Conservation (phyloP, 805 yeast species). For the Pichia cabralensis region DNA sequence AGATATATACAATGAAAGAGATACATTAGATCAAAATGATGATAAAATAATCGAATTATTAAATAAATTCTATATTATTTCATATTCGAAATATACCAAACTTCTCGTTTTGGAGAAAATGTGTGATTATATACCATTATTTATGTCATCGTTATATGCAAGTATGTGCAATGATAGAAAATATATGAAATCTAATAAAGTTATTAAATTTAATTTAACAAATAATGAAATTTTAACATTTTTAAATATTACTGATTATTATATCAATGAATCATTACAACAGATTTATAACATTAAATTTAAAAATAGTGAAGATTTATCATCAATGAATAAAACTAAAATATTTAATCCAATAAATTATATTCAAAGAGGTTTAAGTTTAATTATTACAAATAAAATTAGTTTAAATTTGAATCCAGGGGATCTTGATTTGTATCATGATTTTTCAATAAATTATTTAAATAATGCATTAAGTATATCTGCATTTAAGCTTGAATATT, state of each 20-base stretch:
- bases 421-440: no score
- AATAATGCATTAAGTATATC: constrained; percentile 3
- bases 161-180: not conserved
- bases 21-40: not conserved
- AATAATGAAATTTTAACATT: constrained; percentile 1
- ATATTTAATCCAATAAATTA: not conserved
- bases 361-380: constrained; percentile 1
- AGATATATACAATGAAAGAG: not conserved
- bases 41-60: not conserved
- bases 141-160: no score
- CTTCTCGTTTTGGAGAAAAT: no score
- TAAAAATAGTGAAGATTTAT: no score
- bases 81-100: no score
- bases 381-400: not conserved
- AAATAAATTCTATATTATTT: constrained; percentile 6
- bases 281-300: no score
- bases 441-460: constrained; percentile 2
- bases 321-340: not conserved
- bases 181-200: no score
- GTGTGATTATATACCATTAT: no score
- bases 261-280: constrained; percentile 1
- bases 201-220: no score
- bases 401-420: not conserved
- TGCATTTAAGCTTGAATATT: constrained; percentile 8
- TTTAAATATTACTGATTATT: constrained; percentile 2